Percentiles rank a stretch among this genome's conserved stretches.
Conservation (phyloP, 352 stramenopile genomes). For the Phytophthora chlamydospora region DNA sequence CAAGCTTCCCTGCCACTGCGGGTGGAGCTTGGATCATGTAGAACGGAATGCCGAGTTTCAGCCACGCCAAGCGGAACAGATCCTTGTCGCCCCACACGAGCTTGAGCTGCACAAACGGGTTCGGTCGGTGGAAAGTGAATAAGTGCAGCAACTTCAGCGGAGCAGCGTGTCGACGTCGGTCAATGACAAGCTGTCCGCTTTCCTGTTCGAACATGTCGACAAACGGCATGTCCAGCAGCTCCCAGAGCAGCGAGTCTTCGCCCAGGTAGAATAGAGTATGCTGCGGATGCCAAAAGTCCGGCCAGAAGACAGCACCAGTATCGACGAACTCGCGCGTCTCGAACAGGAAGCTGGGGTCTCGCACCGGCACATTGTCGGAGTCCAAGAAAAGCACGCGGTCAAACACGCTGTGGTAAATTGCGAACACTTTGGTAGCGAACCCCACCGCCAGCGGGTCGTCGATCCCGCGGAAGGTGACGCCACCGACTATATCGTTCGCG, state of each 20-base stretch:
- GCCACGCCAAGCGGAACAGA: constrained; percentile 67
- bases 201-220: constrained; percentile 74
- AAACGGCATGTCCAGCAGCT: constrained; percentile 46
- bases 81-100: constrained; percentile 42
- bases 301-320: constrained; percentile 61
- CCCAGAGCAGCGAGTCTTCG: constrained; percentile 52
- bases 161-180: constrained; percentile 30
- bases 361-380: constrained; percentile 49
- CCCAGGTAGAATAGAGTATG: constrained; percentile 63
- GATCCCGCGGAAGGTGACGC: constrained; percentile 35
- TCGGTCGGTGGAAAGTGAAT: constrained; percentile 47
- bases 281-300: constrained; percentile 28
- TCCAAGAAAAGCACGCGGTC: constrained; percentile 56
- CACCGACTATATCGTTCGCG: constrained; percentile 23
- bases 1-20: constrained; percentile 40
- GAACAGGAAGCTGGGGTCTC: constrained; percentile 23
- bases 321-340: constrained; percentile 11
- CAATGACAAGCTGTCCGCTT: constrained; percentile 54
- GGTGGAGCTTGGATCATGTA: constrained; percentile 55
- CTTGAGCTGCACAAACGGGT: constrained; percentile 54
- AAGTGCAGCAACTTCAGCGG: constrained; percentile 38
- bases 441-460: constrained; percentile 27
- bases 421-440: constrained; percentile 57
- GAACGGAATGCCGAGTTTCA: constrained; percentile 58
- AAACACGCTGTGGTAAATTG: constrained; percentile 49